Evolutionary conservation across 2,329 filamentous ascomycete genomes (phyloP).

Genomic region (Monosporascus sp.): DNA sequence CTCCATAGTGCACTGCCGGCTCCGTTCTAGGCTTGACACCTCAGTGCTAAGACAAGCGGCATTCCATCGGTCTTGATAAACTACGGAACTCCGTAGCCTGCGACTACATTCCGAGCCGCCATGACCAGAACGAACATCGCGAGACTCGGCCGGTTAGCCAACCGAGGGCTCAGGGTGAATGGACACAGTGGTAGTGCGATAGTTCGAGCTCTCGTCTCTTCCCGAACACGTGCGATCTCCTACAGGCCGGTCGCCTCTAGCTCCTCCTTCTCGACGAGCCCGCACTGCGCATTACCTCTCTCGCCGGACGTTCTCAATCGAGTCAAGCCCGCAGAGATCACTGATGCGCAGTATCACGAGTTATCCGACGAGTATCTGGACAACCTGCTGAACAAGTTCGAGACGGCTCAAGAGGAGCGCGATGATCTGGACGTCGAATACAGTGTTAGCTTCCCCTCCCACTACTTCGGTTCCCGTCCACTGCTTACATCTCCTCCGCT

Average conservation of each 20-base stretch:
- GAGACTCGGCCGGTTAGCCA: conserved; percentile 33
- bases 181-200: conserved; percentile 3
- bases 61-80: too few species aligned
- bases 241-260: background rate
- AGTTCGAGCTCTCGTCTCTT: conserved; percentile 15
- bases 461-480: conserved; percentile 10
- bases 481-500: conserved; percentile 1
- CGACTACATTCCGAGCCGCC: background rate
- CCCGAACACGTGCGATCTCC: conserved; percentile 11
- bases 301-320: conserved; percentile 29
- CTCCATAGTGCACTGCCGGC: too few species aligned
- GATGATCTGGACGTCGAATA: conserved; percentile 86
- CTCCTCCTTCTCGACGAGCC: conserved; percentile 29
- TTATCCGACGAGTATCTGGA: conserved; percentile 72
- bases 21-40: too few species aligned
- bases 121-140: conserved; percentile 29
- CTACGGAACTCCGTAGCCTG: too few species aligned
- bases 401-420: conserved; percentile 66
- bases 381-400: conserved; percentile 51
- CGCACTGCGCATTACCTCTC: conserved; percentile 31
- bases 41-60: too few species aligned
- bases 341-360: conserved; percentile 68
- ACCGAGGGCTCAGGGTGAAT: conserved; percentile 22
- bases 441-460: conserved; percentile 51
- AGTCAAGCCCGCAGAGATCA: conserved; percentile 53